Percentiles rank a stretch among this genome's conserved stretches.
Evolutionary conservation across 208 protist genomes (phyloP).

Genomic region (Acanthamoeba royreba): DNA sequence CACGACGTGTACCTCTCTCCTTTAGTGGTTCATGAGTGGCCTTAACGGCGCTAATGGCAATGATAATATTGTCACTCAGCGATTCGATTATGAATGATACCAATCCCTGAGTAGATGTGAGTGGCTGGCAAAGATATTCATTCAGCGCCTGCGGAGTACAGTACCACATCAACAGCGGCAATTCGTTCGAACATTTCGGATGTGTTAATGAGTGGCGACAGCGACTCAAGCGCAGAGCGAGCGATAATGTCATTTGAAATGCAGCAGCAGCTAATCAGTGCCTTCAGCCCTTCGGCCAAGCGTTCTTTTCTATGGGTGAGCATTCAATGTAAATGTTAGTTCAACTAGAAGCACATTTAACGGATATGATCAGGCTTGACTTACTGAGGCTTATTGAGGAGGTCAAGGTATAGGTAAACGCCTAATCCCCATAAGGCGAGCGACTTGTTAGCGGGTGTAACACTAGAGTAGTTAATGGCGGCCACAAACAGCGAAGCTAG

Average conservation of each 20-base stretch:
- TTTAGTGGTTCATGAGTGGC: conserved; percentile 1
- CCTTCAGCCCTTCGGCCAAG: not conserved
- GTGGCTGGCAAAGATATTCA: not conserved
- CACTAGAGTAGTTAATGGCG: not conserved
- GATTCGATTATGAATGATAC: conserved; percentile 6
- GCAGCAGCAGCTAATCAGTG: not conserved
- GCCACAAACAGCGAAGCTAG: not conserved
- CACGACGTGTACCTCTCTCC: not conserved
- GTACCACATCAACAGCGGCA: not conserved
- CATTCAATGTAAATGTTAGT: not conserved
- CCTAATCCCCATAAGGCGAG: conserved; percentile 34
- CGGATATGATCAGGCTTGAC: not conserved
- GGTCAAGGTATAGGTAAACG: conserved; percentile 27
- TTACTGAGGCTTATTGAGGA: not conserved
- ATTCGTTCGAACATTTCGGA: conserved; percentile 28
- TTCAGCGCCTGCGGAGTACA: not conserved
- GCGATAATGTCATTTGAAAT: not conserved
- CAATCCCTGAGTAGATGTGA: not conserved
- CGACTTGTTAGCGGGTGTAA: conserved; percentile 34
- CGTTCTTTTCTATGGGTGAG: conserved; percentile 1
- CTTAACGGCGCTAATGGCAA: not conserved
- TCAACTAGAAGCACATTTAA: not conserved
- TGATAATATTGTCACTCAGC: conserved; percentile 30
- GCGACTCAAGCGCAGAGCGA: not conserved
- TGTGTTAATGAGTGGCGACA: not conserved